Base-by-base conservation (phyloP, 2,329 filamentous ascomycete genomes). In the Arthrobotrys entomopaga region DNA sequence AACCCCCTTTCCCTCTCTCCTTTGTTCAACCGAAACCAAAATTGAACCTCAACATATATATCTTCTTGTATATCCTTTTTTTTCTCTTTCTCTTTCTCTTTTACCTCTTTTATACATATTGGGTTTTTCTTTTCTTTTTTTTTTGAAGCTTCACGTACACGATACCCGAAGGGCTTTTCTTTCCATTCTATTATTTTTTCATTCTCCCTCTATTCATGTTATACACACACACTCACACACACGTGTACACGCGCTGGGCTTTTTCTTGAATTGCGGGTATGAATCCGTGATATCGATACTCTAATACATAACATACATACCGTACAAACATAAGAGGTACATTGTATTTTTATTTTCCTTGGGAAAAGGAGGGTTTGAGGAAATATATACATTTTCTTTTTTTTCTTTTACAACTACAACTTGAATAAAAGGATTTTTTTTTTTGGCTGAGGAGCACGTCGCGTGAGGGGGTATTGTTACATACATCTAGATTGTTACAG, bases 61-160 rank as follows among this genome's bases (percentile, higher is more conserved):
- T 56, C 24, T 57, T 61, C 10, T 29, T 53, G 43, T 29, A 40
- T 43, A 48, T 50, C n/a, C 50, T 49, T 15, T 40, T 29, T 24
- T 11, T 54, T 60, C 38, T 22, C 59, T 56, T 20, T 60, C 15
- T 63, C 26, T 63, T 42, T 24, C n/a, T 38, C 48, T 22, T 64
- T 53, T 7, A 40, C 48, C 56, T 34, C 40, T 57, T 60, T 48
- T 15, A 53, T 53, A 60, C 24, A 64, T 53, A 11, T 54, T 42
- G 56, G 46, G 8, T 48, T 48, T 49, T 49, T 50, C 24, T 10
- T 49, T 49, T 50, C 24, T 43, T 53, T 42, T 38, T 63, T 63
- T 16, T 57, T 46, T 65, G 59, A 48, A 50, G 61, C 38, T 66
- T 54, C 22, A 61, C 69, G 69, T 73, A 73, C 69, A 73, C 69